A percentile compares a stretch with the other conserved stretches of the same genome.
Conservation (phyloP, 306 rosid species). For the Begonia masoniana region DNA sequence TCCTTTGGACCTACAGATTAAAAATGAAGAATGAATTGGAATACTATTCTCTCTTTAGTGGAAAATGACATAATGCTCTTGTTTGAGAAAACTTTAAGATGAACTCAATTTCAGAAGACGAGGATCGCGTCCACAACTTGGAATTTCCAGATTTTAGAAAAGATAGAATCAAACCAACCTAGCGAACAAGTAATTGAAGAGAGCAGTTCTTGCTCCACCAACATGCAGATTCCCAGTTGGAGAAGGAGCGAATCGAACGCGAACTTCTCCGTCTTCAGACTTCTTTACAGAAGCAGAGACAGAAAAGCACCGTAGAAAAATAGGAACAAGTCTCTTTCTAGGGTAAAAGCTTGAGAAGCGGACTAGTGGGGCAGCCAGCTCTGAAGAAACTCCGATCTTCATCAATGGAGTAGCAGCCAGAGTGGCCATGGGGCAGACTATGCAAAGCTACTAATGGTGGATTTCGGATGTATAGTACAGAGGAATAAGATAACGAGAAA, state of each 20-base stretch:
- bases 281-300: slow-evolving; percentile 29
- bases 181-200: slow-evolving; percentile 22
- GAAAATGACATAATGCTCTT: too few species aligned
- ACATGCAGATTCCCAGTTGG: slow-evolving; percentile 97
- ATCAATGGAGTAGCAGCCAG: slow-evolving; percentile 6
- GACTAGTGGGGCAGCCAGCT: slow-evolving; percentile 24
- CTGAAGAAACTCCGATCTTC: slow-evolving; percentile 7
- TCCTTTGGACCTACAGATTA: not conserved
- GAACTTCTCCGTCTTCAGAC: slow-evolving; percentile 30
- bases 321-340: slow-evolving; percentile 6
- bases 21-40: too few species aligned
- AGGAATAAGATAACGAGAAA: not conserved
- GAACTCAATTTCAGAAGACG: too few species aligned
- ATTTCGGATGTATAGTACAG: not conserved
- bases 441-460: not conserved
- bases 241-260: slow-evolving; percentile 96
- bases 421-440: slow-evolving; percentile 3
- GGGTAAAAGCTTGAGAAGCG: slow-evolving; percentile 22
- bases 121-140: too few species aligned
- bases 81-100: too few species aligned
- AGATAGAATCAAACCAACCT: slow-evolving; percentile 9
- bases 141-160: too few species aligned
- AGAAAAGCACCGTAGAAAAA: slow-evolving; percentile 33
- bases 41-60: too few species aligned
- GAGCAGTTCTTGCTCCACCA: slow-evolving; percentile 96